Conservation (phyloP, 2,329 filamentous ascomycete genomes). For the Zalaria sp. region DNA sequence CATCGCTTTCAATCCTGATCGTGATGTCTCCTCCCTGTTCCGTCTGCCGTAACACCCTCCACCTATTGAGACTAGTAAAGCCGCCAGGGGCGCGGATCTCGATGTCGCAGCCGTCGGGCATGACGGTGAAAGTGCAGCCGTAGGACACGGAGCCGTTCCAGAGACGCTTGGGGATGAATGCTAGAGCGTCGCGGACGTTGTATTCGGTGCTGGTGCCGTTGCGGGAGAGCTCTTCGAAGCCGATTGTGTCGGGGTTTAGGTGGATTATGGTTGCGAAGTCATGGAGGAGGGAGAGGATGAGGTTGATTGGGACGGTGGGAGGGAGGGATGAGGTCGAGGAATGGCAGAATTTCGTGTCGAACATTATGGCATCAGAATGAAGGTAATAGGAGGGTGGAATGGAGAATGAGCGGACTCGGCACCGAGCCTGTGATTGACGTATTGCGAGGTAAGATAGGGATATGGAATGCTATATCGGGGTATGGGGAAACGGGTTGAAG, state of each 20-base stretch:
- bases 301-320: slow-evolving; percentile 10
- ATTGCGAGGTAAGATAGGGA: no score
- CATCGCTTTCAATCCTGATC: slow-evolving; percentile 16
- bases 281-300: slow-evolving; percentile 15
- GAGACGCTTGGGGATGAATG: slow-evolving; percentile 19
- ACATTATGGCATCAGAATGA: slow-evolving; percentile 10
- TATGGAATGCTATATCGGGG: no score
- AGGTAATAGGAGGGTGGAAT: no score
- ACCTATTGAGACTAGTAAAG: slow-evolving; percentile 18
- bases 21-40: slow-evolving; percentile 3
- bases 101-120: slow-evolving; percentile 19
- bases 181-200: slow-evolving; percentile 20
- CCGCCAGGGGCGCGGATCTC: slow-evolving; percentile 19
- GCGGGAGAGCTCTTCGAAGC: slow-evolving; percentile 8
- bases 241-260: slow-evolving; percentile 17
- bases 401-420: no score
- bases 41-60: slow-evolving; percentile 14
- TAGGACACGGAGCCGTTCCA: slow-evolving; percentile 19
- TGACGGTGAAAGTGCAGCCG: slow-evolving; percentile 15
- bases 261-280: slow-evolving; percentile 18
- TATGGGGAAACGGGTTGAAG: no score
- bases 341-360: slow-evolving; percentile 18
- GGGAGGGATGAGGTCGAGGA: slow-evolving; percentile 15
- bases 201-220: slow-evolving; percentile 9
- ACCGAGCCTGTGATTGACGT: no score